Base-by-base conservation (phyloP, 2,329 filamentous ascomycete species). In the Nemania abortiva region DNA sequence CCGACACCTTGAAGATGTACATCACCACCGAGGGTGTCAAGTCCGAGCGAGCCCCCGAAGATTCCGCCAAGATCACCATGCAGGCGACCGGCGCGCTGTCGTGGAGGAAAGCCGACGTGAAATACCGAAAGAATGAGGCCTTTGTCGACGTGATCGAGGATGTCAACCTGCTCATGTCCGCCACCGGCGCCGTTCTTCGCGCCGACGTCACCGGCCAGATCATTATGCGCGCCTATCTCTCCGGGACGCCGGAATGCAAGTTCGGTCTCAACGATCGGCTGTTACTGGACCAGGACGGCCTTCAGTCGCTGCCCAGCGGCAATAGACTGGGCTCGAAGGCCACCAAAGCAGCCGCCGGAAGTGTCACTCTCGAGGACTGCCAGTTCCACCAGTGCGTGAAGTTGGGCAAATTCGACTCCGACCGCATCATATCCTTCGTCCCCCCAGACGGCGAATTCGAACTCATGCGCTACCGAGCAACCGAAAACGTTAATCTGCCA, bases 131-230 rank as follows among this genome's bases (percentile, higher is more conserved):
- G 84, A 99, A 99, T 84, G 96, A 99, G 82, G 96, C 96, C 37
- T 99, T 99, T 78, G 96, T 99, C 74, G 96, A 99, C 81, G 96
- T 99, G 20, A 99, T 99, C 77, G 96, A 99, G 82, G 96, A 99
- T 78, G 95, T 99, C 77, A 99, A 99, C 82, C 88, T 99, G 68
- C 91, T 99, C 78, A 98, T 99, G 92, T 98, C 95, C n/a, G 96
- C 96, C 6, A 96, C 94, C 0, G 96, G 96, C 34, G 95, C 95
- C 24, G 94, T 99, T 31, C 88, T 99, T 13, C 92, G 96, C 73
- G 96, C 96, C 72, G 96, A 99, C 77, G 96, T 99, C 62, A 97
- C 94, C 60, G 96, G 96, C 60, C 95, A 98, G 79, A 99, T 99
- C 77, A 89, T 99, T 77, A 99, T 99, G 96, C 94, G 96, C 76